Evolutionary conservation across 257 asterid genomes (phyloP).

Genomic region (Gardenia jasminoides): DNA sequence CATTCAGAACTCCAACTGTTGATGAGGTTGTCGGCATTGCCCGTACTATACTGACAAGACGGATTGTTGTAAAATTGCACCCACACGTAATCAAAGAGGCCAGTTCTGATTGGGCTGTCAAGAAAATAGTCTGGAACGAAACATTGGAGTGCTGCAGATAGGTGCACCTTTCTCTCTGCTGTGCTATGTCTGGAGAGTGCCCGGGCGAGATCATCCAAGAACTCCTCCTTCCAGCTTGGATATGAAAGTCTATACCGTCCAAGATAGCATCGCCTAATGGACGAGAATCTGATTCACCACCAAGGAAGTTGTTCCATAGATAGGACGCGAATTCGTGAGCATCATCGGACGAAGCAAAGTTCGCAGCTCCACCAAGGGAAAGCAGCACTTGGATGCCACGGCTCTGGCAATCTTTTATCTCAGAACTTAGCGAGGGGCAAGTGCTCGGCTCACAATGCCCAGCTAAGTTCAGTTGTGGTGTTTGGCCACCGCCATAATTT

Average conservation of each 20-base stretch:
- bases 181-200: constrained; percentile 19
- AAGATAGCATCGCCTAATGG: constrained; percentile 36
- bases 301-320: constrained; percentile 32
- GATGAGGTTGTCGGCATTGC: constrained; percentile 16
- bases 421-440: constrained; percentile 28
- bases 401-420: constrained; percentile 33
- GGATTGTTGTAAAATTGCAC: too few relatives aligned
- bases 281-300: constrained; percentile 27
- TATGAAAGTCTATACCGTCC: neutral
- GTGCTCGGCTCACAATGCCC: constrained; percentile 23
- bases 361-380: constrained; percentile 33
- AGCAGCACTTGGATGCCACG: constrained; percentile 33
- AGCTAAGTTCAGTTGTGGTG: neutral
- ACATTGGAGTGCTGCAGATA: constrained; percentile 49
- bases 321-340: constrained; percentile 34
- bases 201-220: constrained; percentile 35
- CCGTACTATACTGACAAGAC: constrained; percentile 14
- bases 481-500: neutral
- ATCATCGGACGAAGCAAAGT: constrained; percentile 32
- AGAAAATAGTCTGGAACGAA: constrained; percentile 32
- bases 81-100: too few relatives aligned
- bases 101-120: constrained; percentile 24
- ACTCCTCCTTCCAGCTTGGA: constrained; percentile 28
- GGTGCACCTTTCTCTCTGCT: constrained; percentile 23
- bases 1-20: constrained; percentile 37